A percentile compares a stretch with the other conserved stretches of the same genome.
Evolutionary conservation across 805 yeast genomes (phyloP).

Genomic region (Sugiyamaella lignohabitans): DNA sequence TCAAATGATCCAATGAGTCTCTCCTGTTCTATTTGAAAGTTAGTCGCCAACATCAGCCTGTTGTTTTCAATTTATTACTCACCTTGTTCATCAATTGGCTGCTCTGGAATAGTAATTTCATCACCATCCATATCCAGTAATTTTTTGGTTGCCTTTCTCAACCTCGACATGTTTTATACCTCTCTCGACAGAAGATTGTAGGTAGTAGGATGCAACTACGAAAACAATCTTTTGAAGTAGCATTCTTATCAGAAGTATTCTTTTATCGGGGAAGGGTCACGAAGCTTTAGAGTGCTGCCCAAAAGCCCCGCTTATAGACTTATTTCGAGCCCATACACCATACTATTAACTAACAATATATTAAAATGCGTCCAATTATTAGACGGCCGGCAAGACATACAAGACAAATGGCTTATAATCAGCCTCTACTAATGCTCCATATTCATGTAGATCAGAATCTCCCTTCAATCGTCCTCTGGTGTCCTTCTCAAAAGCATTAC

Average conservation of each 20-base stretch:
- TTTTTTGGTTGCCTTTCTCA: constrained; percentile 18
- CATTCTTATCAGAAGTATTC: too few species aligned
- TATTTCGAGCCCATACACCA: too few species aligned
- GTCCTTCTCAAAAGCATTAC: constrained; percentile 72
- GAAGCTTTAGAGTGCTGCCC: too few species aligned
- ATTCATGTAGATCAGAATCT: constrained; percentile 68
- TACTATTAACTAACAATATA: too few species aligned
- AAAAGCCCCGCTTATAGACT: too few species aligned
- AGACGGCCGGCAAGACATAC: constrained; percentile 37
- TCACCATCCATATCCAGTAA: constrained; percentile 9
- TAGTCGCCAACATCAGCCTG: too few species aligned
- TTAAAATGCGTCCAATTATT: background rate
- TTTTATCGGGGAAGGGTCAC: too few species aligned
- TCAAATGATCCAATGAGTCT: constrained; percentile 23
- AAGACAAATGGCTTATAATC: constrained; percentile 96
- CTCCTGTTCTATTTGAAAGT: constrained; percentile 29
- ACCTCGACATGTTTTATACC: constrained; percentile 27
- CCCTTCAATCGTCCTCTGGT: constrained; percentile 53
- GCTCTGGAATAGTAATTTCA: constrained; percentile 5
- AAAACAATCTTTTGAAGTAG: too few species aligned
- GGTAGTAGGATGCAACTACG: too few species aligned
- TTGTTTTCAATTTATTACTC: background rate
- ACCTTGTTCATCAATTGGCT: constrained; percentile 20
- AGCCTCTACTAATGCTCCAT: constrained; percentile 85
- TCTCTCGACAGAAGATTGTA: too few species aligned